These are phyloP conservation scores for Cerioporus squamosus DNA, from an alignment of 1,284 basidiomycete species.

Conservation along the genomic window DNA sequence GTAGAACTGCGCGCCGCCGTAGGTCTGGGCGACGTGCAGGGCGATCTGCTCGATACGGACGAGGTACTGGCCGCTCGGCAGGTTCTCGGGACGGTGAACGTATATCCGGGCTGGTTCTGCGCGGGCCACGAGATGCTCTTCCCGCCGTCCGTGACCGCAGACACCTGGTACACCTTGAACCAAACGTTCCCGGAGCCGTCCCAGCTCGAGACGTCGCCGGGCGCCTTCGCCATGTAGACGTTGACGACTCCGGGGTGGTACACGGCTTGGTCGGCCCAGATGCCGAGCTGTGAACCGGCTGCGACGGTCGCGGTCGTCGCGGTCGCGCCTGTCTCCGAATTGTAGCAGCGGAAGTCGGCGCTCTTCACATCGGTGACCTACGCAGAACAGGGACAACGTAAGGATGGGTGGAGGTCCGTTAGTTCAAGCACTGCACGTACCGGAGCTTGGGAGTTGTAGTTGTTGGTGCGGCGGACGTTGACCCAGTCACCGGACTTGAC, in stretches of 20 bases:
- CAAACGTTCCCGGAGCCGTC: constrained; percentile 48
- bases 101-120: constrained; percentile 36
- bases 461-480: constrained; percentile 48
- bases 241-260: constrained; percentile 20
- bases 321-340: constrained; percentile 40
- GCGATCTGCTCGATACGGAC: constrained; percentile 54
- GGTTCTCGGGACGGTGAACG: constrained; percentile 46
- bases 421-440: constrained; percentile 30
- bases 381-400: background rate
- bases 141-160: constrained; percentile 39
- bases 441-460: constrained; percentile 45
- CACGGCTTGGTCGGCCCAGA: constrained; percentile 27
- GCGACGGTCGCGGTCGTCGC: constrained; percentile 40
- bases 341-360: constrained; percentile 50
- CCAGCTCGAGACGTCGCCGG: constrained; percentile 39
- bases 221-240: constrained; percentile 44
- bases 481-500: constrained; percentile 36
- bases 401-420: background rate
- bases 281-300: constrained; percentile 35
- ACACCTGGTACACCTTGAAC: constrained; percentile 53
- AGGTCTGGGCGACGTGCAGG: constrained; percentile 53
- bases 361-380: constrained; percentile 50
- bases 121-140: constrained; percentile 43
- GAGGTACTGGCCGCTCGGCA: constrained; percentile 50
- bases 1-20: constrained; percentile 38